Evolutionary conservation across 805 yeast genomes (phyloP).

Genomic region (Nematodospora valgi): DNA sequence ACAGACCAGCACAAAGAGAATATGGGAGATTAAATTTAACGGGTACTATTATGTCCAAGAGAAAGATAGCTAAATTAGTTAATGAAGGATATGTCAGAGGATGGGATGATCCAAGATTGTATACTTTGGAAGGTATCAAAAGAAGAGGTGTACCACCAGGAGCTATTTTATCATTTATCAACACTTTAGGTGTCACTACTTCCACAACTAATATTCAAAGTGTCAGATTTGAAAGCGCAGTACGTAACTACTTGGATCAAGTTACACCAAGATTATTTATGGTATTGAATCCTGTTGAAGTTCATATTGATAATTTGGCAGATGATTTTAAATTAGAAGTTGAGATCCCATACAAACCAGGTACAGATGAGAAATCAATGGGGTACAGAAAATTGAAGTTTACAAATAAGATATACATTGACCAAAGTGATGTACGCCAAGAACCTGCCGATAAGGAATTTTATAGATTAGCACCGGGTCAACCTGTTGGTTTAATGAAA

Average conservation of each 20-base stretch:
- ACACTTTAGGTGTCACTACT: conserved; percentile 96
- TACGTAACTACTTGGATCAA: conserved; percentile 83
- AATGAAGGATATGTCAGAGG: conserved; percentile 79
- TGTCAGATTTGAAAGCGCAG: conserved; percentile 82
- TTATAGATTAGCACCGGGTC: conserved; percentile 90
- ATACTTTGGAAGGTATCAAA: conserved; percentile 88
- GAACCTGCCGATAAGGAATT: conserved; percentile 71
- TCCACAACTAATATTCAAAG: conserved; percentile 88
- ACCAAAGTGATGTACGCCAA: conserved; percentile 76
- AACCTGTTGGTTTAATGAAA: conserved; percentile 90
- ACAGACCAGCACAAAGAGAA: conserved; percentile 98
- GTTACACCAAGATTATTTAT: conserved; percentile 95
- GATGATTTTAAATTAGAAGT: conserved; percentile 70
- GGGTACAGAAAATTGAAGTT: conserved; percentile 71
- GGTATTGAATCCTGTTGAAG: conserved; percentile 80
- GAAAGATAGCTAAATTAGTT: conserved; percentile 92
- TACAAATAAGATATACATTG: conserved; percentile 77
- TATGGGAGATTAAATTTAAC: conserved; percentile 94
- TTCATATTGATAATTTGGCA: conserved; percentile 75
- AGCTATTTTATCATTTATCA: conserved; percentile 87
- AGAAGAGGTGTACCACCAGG: conserved; percentile 99
- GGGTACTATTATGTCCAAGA: conserved; percentile 91
- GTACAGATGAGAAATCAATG: conserved; percentile 47
- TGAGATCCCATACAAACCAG: conserved; percentile 88
- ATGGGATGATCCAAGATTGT: conserved; percentile 98